Evolutionary conservation across 2,329 filamentous ascomycete genomes (phyloP), one percentile per base, ranked within the genome.

Genomic region (Myriosclerotinia scirpicola): DNA sequence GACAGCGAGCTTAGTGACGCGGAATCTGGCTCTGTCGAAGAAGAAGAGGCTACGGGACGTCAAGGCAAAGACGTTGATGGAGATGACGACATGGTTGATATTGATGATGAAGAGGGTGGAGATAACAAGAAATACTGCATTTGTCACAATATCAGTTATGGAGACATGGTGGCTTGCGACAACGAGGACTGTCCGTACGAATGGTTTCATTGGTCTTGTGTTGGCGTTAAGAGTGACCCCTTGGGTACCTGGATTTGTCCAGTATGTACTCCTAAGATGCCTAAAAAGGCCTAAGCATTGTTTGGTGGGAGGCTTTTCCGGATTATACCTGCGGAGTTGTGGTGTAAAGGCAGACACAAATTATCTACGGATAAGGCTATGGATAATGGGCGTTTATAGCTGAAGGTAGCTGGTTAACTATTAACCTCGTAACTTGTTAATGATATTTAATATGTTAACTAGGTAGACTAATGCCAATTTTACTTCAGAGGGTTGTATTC

Each of bases 91-190:
- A 82, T 87, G 66, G 78, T 81, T 71, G 76, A 81, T 77, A 71
- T 78, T 20, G 87, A 89, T 42, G 89, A 92, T 60, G 90, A 92
- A 66, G 89, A 89, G 53, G 87, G 87, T 65, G 88, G 89, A 69
- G 90, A 93, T 78, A 89, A 90, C 75, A 91, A 80, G 67, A 81
- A 92, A 77, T 95, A 95, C 79, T 95, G 91, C 79, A 83, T 89
- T 40, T 95, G 91, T 77, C 89, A 93, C 76, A 90, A 90, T 73
- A 89, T 93, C 71, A 92, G 90, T 77, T 93, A 91, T 75, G 91
- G 91, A 69, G 90, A 94, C 75, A 95, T 95, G 91, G 91, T 95
- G 70, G 91, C 90, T 40, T 95, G 91, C 80, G 91, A 95, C 80
- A 94, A 94, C 77, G 87, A 90, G 67, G 84, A 88, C 71, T 95